Conservation (phyloP, 495 filamentous ascomycete genomes). For the Cladorrhinum samala region DNA sequence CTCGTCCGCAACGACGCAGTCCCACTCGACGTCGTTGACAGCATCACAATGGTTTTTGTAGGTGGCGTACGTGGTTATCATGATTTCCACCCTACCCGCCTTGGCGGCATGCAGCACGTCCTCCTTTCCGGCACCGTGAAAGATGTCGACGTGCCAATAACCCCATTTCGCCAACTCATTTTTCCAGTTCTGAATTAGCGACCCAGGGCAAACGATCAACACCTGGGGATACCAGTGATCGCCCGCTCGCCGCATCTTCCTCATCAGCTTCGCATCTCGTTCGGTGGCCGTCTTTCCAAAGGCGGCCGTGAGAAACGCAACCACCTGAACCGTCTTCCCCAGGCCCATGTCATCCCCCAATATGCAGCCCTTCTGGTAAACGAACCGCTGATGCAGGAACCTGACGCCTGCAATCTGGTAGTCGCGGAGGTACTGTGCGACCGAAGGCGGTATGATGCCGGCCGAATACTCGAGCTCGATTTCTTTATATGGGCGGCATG, state of each 20-base stretch:
- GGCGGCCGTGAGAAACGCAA: constrained; percentile 84
- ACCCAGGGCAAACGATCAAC: constrained; percentile 83
- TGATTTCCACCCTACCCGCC: constrained; percentile 72
- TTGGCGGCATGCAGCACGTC: constrained; percentile 66
- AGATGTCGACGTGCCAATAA: constrained; percentile 87
- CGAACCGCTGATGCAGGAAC: constrained; percentile 85
- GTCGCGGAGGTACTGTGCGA: constrained; percentile 86
- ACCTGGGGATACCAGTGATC: constrained; percentile 79
- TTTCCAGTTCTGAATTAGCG: constrained; percentile 84
- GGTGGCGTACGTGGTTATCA: constrained; percentile 90
- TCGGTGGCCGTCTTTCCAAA: constrained; percentile 95
- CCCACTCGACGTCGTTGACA: constrained; percentile 86
- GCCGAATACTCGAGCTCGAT: constrained; percentile 67
- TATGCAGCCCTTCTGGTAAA: constrained; percentile 87
- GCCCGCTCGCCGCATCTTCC: constrained; percentile 65
- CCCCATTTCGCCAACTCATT: constrained; percentile 84
- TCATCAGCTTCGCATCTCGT: constrained; percentile 82
- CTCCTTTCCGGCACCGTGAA: constrained; percentile 70
- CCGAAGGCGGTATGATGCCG: constrained; percentile 80
- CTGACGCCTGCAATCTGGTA: constrained; percentile 84
- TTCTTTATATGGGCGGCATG: constrained; percentile 65
- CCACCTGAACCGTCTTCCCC: constrained; percentile 95
- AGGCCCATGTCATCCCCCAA: constrained; percentile 96
- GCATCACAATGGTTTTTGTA: constrained; percentile 69
- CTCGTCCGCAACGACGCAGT: constrained; percentile 95